These are phyloP conservation scores for Backusella tuberculispora DNA, from an alignment of 192 early-diverging fungal genomes.

Conservation along the genomic window DNA sequence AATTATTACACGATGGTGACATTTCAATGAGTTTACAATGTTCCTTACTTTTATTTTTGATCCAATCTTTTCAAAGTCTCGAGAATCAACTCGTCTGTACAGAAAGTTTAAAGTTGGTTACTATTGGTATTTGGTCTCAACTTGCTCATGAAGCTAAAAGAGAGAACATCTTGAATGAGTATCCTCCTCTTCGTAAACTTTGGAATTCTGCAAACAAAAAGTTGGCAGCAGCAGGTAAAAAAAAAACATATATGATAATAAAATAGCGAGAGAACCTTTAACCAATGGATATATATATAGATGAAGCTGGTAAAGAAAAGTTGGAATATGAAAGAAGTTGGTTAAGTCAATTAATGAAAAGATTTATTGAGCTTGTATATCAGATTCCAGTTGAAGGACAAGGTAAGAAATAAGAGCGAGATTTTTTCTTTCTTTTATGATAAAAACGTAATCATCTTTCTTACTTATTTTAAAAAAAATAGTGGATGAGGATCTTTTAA, in stretches of 20 bases:
- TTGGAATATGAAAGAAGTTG: slow-evolving; percentile 63
- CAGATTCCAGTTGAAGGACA: slow-evolving; percentile 53
- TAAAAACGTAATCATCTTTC: not conserved
- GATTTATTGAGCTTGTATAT: slow-evolving; percentile 65
- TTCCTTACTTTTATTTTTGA: slow-evolving; percentile 75
- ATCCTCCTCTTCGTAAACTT: slow-evolving; percentile 64
- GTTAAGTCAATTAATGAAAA: slow-evolving; percentile 67
- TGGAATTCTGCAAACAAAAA: slow-evolving; percentile 69
- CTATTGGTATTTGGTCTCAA: slow-evolving; percentile 76
- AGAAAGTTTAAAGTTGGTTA: slow-evolving; percentile 80
- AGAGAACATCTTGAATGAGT: slow-evolving; percentile 63
- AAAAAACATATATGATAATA: not conserved
- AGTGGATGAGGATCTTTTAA: slow-evolving; percentile 48
- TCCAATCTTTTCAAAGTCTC: slow-evolving; percentile 82
- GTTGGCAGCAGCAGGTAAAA: slow-evolving; percentile 50
- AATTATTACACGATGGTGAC: slow-evolving; percentile 39
- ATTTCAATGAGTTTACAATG: slow-evolving; percentile 46
- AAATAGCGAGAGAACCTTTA: not conserved
- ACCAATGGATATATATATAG: not conserved
- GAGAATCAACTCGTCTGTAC: slow-evolving; percentile 77
- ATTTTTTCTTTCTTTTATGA: not conserved
- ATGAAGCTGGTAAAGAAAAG: slow-evolving; percentile 54
- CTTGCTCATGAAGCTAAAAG: slow-evolving; percentile 52
- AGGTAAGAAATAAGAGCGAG: slow-evolving; percentile 30
- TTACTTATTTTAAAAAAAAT: slow-evolving; percentile 8